phyloP scores from a whole-genome alignment of 352 stramenopile species.

The Pythium pectinolyticum region DNA sequence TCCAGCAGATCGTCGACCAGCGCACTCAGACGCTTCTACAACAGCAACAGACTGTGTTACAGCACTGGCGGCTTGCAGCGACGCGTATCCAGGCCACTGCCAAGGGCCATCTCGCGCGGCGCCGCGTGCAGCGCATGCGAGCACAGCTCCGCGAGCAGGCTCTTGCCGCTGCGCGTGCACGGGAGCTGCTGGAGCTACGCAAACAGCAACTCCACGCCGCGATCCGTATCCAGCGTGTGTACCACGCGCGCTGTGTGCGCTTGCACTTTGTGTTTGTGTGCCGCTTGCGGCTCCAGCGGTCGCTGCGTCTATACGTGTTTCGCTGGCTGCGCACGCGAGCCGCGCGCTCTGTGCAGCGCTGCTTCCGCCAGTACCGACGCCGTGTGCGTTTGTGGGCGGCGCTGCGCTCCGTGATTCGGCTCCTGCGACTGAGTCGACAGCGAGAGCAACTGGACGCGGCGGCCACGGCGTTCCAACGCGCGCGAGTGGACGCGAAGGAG shows the following conservation, averaged over 20 bases:
- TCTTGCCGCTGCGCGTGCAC: conserved; percentile 22
- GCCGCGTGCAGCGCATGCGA: conserved; percentile 34
- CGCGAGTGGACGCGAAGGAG: conserved; percentile 9
- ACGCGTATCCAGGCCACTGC: conserved; percentile 39
- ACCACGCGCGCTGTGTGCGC: conserved; percentile 28
- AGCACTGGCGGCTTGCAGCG: conserved; percentile 42
- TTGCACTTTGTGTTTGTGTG: conserved; percentile 29
- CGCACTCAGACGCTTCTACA: conserved; percentile 37
- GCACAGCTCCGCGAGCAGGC: conserved; percentile 32
- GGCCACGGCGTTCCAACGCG: conserved; percentile 28
- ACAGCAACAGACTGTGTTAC: conserved; percentile 38
- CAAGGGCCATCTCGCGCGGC: conserved; percentile 39
- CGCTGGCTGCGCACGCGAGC: conserved; percentile 33
- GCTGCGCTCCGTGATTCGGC: conserved; percentile 27
- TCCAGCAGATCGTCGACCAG: conserved; percentile 38
- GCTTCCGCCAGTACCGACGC: conserved; percentile 38
- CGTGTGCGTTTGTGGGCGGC: conserved; percentile 27
- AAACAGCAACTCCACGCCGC: conserved; percentile 30
- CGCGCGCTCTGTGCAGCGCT: conserved; percentile 35
- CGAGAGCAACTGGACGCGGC: conserved; percentile 34
- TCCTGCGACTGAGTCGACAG: conserved; percentile 33
- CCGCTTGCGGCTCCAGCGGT: conserved; percentile 33
- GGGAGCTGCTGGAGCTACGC: conserved; percentile 24
- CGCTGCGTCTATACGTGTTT: conserved; percentile 35
- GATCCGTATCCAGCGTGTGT: conserved; percentile 38